phyloP scores from a whole-genome alignment of 2,329 filamentous ascomycete genomes.

The Clonostachys chloroleuca region DNA sequence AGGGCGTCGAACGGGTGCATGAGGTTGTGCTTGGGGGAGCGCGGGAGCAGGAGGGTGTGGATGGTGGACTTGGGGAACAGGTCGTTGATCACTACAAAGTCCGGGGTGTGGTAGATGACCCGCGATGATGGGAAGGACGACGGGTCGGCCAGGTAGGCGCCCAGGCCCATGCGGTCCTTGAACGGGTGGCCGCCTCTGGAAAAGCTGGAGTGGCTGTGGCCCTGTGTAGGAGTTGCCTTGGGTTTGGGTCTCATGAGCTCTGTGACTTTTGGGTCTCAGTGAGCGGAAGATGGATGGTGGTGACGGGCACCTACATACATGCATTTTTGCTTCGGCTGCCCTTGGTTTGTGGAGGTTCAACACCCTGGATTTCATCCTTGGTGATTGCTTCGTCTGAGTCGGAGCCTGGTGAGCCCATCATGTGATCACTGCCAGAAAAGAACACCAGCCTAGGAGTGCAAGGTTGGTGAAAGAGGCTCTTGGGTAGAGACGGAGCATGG shows the following conservation, averaged over 20 bases:
- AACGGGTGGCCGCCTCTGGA: slow-evolving; percentile 23
- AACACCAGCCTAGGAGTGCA: too few relatives aligned
- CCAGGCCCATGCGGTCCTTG: slow-evolving; percentile 56
- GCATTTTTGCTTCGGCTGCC: slow-evolving; percentile 26
- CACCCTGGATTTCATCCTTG: slow-evolving; percentile 30
- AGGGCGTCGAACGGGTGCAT: slow-evolving; percentile 77
- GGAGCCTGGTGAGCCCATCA: slow-evolving; percentile 7
- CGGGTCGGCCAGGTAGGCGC: slow-evolving; percentile 62
- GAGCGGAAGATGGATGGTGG: neutral
- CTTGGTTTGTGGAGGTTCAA: slow-evolving; percentile 15
- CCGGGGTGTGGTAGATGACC: slow-evolving; percentile 62
- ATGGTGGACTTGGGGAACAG: slow-evolving; percentile 80
- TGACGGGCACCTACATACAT: slow-evolving; percentile 22
- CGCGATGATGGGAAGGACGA: slow-evolving; percentile 53
- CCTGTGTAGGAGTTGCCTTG: slow-evolving; percentile 6
- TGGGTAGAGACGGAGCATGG: too few relatives aligned
- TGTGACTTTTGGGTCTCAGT: slow-evolving; percentile 14
- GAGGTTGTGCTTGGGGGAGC: slow-evolving; percentile 53
- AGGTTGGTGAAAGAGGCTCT: too few relatives aligned
- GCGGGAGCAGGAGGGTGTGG: slow-evolving; percentile 84
- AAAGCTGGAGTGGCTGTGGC: slow-evolving; percentile 1
- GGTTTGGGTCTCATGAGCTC: slow-evolving; percentile 30
- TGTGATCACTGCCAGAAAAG: neutral
- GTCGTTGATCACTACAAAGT: slow-evolving; percentile 77
- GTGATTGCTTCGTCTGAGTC: slow-evolving; percentile 34